These are phyloP conservation scores for Talinum fruticosum DNA, from an alignment of 148 eudicot species.

Conservation along the genomic window DNA sequence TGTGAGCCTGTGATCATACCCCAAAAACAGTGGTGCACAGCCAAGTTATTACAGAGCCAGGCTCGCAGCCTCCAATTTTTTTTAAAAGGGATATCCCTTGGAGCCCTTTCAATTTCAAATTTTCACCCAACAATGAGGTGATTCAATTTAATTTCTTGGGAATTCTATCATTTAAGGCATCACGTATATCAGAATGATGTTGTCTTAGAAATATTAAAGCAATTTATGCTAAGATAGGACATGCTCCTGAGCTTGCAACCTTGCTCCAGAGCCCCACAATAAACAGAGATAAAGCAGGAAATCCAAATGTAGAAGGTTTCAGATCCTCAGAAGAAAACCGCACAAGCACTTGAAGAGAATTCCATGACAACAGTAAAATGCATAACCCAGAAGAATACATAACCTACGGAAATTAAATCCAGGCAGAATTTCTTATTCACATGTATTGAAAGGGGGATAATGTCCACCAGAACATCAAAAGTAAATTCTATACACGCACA, in stretches of 20 bases:
- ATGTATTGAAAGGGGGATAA: neutral
- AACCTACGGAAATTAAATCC: neutral
- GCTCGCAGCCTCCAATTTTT: neutral
- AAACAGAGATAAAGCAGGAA: neutral
- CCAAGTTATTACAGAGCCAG: neutral
- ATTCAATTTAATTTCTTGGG: neutral
- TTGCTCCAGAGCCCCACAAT: neutral
- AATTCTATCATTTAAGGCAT: neutral
- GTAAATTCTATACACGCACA: neutral
- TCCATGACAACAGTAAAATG: neutral
- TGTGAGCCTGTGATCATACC: neutral
- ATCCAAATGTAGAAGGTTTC: neutral
- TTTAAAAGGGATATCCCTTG: neutral
- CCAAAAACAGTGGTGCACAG: neutral
- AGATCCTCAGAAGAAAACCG: neutral
- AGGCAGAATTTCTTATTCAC: conserved; percentile 3
- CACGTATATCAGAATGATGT: neutral
- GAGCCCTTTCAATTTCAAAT: neutral
- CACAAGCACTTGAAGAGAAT: neutral
- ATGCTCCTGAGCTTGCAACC: neutral
- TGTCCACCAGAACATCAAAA: neutral
- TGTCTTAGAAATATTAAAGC: neutral
- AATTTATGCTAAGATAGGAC: neutral
- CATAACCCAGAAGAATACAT: neutral
- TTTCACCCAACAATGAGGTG: neutral